These are phyloP conservation scores for Parmelia sp. DNA, from an alignment of 495 filamentous ascomycete genomes.

Conservation along the genomic window DNA sequence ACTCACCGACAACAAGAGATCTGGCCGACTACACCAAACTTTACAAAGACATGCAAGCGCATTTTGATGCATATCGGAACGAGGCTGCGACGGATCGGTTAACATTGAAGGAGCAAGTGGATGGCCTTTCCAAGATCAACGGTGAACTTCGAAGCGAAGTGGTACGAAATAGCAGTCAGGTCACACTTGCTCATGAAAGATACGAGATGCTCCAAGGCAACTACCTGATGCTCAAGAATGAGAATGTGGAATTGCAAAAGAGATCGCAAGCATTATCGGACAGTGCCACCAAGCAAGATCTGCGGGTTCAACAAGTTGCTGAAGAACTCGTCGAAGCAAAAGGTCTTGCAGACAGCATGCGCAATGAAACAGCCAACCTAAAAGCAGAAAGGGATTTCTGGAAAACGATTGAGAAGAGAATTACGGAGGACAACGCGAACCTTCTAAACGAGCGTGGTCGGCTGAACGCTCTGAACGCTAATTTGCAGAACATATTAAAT, in stretches of 20 bases:
- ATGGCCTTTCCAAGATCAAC: slow-evolving; percentile 75
- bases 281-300: slow-evolving; percentile 77
- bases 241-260: slow-evolving; percentile 79
- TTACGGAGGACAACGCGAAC: slow-evolving; percentile 76
- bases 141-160: slow-evolving; percentile 72
- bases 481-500: slow-evolving; percentile 78
- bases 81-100: slow-evolving; percentile 74
- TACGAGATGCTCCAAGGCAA: slow-evolving; percentile 89
- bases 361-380: slow-evolving; percentile 83
- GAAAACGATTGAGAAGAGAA: slow-evolving; percentile 83
- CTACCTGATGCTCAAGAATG: slow-evolving; percentile 69
- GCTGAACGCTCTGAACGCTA: slow-evolving; percentile 70
- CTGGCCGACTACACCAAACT: slow-evolving; percentile 58
- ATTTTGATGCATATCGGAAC: slow-evolving; percentile 84
- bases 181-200: slow-evolving; percentile 71
- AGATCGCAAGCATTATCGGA: slow-evolving; percentile 69
- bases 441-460: slow-evolving; percentile 76
- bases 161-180: slow-evolving; percentile 68
- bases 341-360: slow-evolving; percentile 74
- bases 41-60: slow-evolving; percentile 76
- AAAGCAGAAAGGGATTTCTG: slow-evolving; percentile 87
- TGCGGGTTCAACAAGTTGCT: slow-evolving; percentile 80
- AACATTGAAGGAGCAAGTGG: slow-evolving; percentile 77
- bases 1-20: slow-evolving; percentile 38
- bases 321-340: slow-evolving; percentile 88